A percentile compares a stretch with the other conserved stretches of the same genome.
phyloP scores from a whole-genome alignment of 495 filamentous ascomycete species.

The Neurospora discreta region DNA sequence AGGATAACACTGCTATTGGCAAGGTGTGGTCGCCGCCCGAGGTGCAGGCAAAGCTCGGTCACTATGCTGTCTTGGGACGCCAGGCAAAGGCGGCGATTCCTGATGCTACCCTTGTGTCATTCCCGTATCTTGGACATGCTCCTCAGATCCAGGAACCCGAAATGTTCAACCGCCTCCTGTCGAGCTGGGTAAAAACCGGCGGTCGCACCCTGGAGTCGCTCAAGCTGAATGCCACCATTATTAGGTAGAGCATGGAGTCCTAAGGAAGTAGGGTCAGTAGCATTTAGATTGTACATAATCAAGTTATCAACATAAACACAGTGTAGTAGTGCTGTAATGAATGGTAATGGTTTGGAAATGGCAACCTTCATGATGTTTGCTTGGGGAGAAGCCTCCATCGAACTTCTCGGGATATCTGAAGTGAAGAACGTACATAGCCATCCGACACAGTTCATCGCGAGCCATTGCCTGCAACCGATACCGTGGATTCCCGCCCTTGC shows the following conservation, averaged over 20 bases:
- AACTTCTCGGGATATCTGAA: not conserved
- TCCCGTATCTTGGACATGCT: conserved; percentile 31
- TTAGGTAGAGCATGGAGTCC: not conserved
- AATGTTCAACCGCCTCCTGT: conserved; percentile 22
- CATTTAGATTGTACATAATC: not conserved
- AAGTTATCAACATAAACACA: not conserved
- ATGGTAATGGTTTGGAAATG: not conserved
- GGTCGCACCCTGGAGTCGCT: not conserved
- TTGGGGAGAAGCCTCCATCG: not conserved
- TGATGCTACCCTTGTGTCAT: conserved; percentile 28
- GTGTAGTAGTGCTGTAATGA: not conserved
- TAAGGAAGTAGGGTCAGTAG: not conserved
- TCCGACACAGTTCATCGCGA: not conserved
- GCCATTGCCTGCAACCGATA: not conserved
- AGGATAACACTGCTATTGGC: conserved; percentile 35
- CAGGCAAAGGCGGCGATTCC: conserved; percentile 27
- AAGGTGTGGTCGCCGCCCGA: conserved; percentile 34
- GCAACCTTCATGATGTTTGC: not conserved
- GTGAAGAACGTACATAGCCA: not conserved
- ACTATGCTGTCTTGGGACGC: conserved; percentile 31
- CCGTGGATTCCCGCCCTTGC: not conserved
- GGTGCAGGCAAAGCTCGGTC: conserved; percentile 26
- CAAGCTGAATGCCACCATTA: not conserved
- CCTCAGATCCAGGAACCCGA: conserved; percentile 34
- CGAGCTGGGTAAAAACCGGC: conserved; percentile 21